Percentiles rank a stretch among this genome's conserved stretches.
phyloP scores from a whole-genome alignment of 495 filamentous ascomycete species.

The Aspergillus leporis region DNA sequence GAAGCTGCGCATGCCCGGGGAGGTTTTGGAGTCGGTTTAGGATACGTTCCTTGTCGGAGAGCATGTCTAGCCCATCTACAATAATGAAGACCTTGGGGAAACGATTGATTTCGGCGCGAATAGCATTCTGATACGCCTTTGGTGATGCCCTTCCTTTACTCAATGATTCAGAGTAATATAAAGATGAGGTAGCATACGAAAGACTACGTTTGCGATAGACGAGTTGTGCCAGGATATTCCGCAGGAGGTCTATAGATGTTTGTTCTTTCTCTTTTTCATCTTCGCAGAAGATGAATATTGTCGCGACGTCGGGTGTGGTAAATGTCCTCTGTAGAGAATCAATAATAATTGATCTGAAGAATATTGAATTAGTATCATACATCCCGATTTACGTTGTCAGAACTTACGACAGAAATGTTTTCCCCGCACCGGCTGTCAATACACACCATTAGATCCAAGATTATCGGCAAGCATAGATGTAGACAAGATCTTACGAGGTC shows the following conservation, averaged over 20 bases:
- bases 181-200: slow-evolving; percentile 21
- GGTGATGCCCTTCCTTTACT: slow-evolving; percentile 24
- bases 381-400: too few species aligned
- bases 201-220: slow-evolving; percentile 30
- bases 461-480: not conserved
- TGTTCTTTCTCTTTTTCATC: slow-evolving; percentile 24
- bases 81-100: slow-evolving; percentile 36
- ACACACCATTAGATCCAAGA: too few species aligned
- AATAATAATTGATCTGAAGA: slow-evolving; percentile 30
- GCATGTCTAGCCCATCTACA: slow-evolving; percentile 34
- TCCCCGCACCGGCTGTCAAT: slow-evolving; percentile 34
- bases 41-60: slow-evolving; percentile 33
- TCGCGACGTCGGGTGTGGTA: slow-evolving; percentile 35
- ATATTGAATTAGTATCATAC: not conserved
- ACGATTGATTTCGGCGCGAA: slow-evolving; percentile 34
- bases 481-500: slow-evolving; percentile 23
- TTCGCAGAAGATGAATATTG: slow-evolving; percentile 34
- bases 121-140: slow-evolving; percentile 36
- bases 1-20: slow-evolving; percentile 34
- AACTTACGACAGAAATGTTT: slow-evolving; percentile 37
- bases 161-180: slow-evolving; percentile 28
- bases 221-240: slow-evolving; percentile 35
- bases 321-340: slow-evolving; percentile 33
- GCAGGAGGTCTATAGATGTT: slow-evolving; percentile 23
- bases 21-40: slow-evolving; percentile 37